Base-by-base conservation (phyloP, 2,329 filamentous ascomycete genomes). In the Colletotrichum siamense region DNA sequence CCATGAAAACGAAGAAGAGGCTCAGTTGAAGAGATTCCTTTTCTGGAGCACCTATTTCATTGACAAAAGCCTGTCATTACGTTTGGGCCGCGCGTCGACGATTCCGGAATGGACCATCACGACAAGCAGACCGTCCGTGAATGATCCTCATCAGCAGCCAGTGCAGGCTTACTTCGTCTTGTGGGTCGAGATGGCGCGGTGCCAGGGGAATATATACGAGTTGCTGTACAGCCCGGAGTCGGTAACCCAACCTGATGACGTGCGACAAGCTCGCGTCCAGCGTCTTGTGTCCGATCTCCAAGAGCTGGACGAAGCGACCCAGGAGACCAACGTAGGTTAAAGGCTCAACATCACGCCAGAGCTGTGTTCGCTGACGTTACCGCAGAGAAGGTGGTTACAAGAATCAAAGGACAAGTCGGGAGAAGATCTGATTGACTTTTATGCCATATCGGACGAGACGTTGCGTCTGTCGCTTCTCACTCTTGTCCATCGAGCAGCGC, bases 41-140 rank as follows among this genome's bases (percentile, higher is more conserved):
- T 93, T 93, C 79, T 93, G 91, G 91, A 86, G 84, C 55, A 82
- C 90, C 0, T 93, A 92, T 76, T 87, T 88, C 67, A 82, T 92
- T 18, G 89, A 92, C 75, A 91, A 90, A 73, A 87, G 87, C n/a
- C 83, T 92, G 13, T 89, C 90, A 0, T 84, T 93, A 2, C 87
- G 90, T 3, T 82, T 92, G 3, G 91, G 91, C 0, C 86, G 86
- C 16, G 84, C 89, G 0, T 88, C 90, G 0, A 86, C 87, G 6
- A 87, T 93, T 3, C 90, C 90, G 32, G 90, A 92, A 78, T 92
- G 89, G 81, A 91, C 92, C 73, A 89, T 92, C 71, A 90, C 82
- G 22, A 82, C 84, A 8, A 71, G 57, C 4, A 39, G 68, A 2
- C 70, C 73, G 1, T 55, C 26, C 2, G 5, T 61, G 1, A n/a